A percentile compares a stretch with the other conserved stretches of the same genome.
These are phyloP conservation scores for Kurtzmaniella fragi DNA, from an alignment of 805 yeast genomes.

Conservation along the genomic window DNA sequence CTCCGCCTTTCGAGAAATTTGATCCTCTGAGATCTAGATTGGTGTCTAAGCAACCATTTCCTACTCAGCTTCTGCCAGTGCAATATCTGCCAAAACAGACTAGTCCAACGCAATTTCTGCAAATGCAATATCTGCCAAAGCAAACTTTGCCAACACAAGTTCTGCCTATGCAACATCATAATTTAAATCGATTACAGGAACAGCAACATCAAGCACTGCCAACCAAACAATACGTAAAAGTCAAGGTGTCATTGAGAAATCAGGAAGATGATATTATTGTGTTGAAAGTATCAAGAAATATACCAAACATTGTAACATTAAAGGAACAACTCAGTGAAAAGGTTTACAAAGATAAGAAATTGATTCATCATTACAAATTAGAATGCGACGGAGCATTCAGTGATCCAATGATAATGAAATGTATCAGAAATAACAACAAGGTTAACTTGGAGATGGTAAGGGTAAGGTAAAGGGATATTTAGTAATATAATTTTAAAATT, in stretches of 20 bases:
- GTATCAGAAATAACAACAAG: slow-evolving; percentile 17
- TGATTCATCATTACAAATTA: slow-evolving; percentile 23
- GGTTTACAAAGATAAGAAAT: slow-evolving; percentile 25
- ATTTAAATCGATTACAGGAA: not conserved
- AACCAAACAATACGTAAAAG: slow-evolving; percentile 14
- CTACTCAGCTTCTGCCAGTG: not conserved
- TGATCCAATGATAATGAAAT: slow-evolving; percentile 10
- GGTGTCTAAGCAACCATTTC: not conserved
- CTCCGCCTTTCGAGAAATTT: not conserved
- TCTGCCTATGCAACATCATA: not conserved
- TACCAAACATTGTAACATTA: slow-evolving; percentile 20
- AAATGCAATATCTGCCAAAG: too few species aligned
- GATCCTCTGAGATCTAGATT: not conserved
- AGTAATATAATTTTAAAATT: not conserved
- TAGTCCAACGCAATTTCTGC: not conserved
- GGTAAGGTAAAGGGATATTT: slow-evolving; percentile 8
- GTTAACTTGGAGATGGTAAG: slow-evolving; percentile 19
- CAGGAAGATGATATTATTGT: slow-evolving; percentile 26
- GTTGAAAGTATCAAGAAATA: slow-evolving; percentile 16
- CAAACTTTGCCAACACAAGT: too few species aligned
- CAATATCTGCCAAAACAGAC: too few species aligned
- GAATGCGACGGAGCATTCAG: slow-evolving; percentile 10
- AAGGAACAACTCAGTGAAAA: slow-evolving; percentile 23
- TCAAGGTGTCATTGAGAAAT: slow-evolving; percentile 22
- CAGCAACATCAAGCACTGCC: not conserved